A percentile compares a stretch with the other conserved stretches of the same genome.
These are phyloP conservation scores for Phytopythium helicoides DNA, from an alignment of 352 stramenopile genomes.

Conservation along the genomic window DNA sequence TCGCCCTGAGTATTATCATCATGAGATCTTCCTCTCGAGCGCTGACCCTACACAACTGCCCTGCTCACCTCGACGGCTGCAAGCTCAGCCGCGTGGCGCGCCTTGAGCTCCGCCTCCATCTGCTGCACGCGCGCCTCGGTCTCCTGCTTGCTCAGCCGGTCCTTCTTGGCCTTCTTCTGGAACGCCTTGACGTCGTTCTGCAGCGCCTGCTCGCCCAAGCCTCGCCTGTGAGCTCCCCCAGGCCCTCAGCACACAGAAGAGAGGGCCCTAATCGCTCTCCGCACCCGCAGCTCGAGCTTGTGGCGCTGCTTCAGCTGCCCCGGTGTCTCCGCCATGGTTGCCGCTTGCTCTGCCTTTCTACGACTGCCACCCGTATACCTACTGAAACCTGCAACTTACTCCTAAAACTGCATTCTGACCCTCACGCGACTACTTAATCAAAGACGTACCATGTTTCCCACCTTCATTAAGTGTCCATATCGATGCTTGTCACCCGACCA, in stretches of 20 bases:
- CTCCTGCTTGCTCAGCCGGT: conserved; percentile 76
- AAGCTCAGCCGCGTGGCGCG: conserved; percentile 57
- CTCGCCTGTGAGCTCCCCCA: background rate
- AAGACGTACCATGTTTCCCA: no score
- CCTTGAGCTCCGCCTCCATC: conserved; percentile 59
- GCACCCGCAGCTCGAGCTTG: conserved; percentile 81
- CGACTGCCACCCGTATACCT: no score
- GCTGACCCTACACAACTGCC: no score
- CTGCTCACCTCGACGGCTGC: conserved; percentile 20
- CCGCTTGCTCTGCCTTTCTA: no score
- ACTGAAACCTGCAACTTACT: no score
- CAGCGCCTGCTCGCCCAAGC: conserved; percentile 44
- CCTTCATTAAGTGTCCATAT: no score
- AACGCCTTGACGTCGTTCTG: conserved; percentile 78
- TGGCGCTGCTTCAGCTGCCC: conserved; percentile 86
- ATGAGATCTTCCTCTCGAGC: no score
- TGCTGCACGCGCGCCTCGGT: conserved; percentile 47
- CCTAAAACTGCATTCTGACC: no score
- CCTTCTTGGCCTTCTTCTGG: conserved; percentile 87
- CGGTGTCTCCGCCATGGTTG: conserved; percentile 63
- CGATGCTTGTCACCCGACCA: no score
- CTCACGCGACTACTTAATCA: no score
- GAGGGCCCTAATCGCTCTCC: no score
- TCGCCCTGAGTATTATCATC: background rate
- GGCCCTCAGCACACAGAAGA: no score